phyloP scores from a whole-genome alignment of 495 filamentous ascomycete genomes.

The Bombardia bombarda region DNA sequence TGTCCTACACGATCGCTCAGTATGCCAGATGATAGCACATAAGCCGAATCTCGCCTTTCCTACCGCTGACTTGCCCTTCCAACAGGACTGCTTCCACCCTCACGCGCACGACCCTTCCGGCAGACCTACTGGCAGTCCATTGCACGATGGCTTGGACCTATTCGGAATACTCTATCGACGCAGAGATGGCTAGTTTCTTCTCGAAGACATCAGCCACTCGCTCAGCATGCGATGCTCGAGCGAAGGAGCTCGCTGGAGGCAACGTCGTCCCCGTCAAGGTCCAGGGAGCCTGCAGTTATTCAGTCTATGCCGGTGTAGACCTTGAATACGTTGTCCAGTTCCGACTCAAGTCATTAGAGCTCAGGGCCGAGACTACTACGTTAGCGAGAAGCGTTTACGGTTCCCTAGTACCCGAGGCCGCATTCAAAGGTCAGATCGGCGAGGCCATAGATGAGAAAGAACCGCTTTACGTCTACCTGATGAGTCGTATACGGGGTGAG shows the following conservation, averaged over 20 bases:
- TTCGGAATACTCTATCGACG: slow-evolving; percentile 31
- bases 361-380: background rate
- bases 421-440: background rate
- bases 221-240: slow-evolving; percentile 24
- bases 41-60: too few relatives aligned
- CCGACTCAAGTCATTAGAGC: slow-evolving; percentile 25
- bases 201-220: slow-evolving; percentile 28
- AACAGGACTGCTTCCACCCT: too few relatives aligned
- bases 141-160: too few relatives aligned
- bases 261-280: slow-evolving; percentile 28
- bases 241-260: slow-evolving; percentile 22
- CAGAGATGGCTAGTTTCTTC: slow-evolving; percentile 32
- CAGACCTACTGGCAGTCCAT: too few relatives aligned
- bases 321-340: slow-evolving; percentile 35
- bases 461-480: background rate
- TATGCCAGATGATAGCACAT: too few relatives aligned
- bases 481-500: background rate
- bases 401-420: background rate
- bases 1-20: too few relatives aligned
- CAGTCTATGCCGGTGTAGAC: slow-evolving; percentile 32
- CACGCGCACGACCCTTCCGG: too few relatives aligned
- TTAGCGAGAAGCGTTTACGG: background rate
- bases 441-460: background rate
- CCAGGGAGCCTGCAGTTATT: slow-evolving; percentile 37
- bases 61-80: too few relatives aligned